Percentiles rank a stretch among this genome's conserved stretches.
Evolutionary conservation across 768 basidiomycete species (phyloP).

Genomic region (Lactifluus hygrophoroides): DNA sequence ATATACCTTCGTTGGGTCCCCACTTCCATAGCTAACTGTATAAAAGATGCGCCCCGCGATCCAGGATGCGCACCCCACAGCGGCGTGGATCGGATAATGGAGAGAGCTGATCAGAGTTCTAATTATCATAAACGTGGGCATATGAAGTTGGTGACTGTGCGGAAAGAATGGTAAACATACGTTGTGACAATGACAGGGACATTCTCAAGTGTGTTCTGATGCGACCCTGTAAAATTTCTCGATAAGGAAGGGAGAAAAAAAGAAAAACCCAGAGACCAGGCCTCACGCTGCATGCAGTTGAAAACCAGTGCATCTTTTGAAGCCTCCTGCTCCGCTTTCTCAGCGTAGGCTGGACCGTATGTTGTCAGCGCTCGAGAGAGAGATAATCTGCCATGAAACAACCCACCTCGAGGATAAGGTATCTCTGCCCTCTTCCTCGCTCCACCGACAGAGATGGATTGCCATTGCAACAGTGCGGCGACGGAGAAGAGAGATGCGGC

Average conservation of each 20-base stretch:
- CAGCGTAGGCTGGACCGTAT: conserved; percentile 50
- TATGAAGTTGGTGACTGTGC: not conserved
- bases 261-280: not conserved
- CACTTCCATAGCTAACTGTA: conserved; percentile 39
- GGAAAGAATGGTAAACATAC: conserved; percentile 9
- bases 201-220: conserved; percentile 47
- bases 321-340: conserved; percentile 47
- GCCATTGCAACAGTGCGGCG: conserved; percentile 42
- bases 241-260: not conserved
- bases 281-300: conserved; percentile 66
- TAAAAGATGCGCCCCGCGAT: conserved; percentile 35
- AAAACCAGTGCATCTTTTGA: conserved; percentile 46
- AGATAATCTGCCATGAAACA: no score
- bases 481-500: conserved; percentile 47
- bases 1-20: conserved; percentile 34
- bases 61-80: conserved; percentile 35
- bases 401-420: conserved; percentile 58
- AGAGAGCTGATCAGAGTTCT: conserved; percentile 38
- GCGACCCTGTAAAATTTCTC: conserved; percentile 40
- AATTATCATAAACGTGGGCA: not conserved
- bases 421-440: conserved; percentile 49
- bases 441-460: conserved; percentile 33
- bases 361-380: not conserved
- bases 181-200: conserved; percentile 23
- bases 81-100: conserved; percentile 35